These are phyloP conservation scores for Eucalyptus curtisii DNA, from an alignment of 345 rosid species.

Conservation along the genomic window DNA sequence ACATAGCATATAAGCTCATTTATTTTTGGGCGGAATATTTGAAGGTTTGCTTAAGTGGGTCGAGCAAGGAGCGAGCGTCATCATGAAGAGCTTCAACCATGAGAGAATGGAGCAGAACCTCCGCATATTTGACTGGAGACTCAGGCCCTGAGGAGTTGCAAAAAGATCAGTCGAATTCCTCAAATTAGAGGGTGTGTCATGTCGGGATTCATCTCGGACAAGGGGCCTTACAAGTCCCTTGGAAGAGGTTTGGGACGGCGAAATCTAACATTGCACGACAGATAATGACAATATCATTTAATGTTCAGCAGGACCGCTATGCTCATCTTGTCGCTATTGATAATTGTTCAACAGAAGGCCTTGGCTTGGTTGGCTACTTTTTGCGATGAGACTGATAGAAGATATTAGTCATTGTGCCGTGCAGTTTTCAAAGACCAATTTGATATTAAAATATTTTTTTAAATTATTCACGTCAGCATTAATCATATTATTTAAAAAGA, in stretches of 20 bases:
- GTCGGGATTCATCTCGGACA: not conserved
- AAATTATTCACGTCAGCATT: fast-evolving
- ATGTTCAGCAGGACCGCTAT: not conserved
- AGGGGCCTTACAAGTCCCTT: not conserved
- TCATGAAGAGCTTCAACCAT: constrained; percentile 4
- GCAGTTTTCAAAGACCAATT: not conserved
- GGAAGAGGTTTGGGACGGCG: not conserved
- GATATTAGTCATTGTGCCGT: not conserved
- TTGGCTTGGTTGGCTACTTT: not conserved
- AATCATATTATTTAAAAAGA: too few species aligned
- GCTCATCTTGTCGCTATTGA: not conserved
- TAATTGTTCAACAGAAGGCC: not conserved
- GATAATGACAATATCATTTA: too few species aligned
- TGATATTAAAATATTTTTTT: not conserved
- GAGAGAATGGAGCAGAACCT: constrained; percentile 3
- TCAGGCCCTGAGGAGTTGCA: not conserved
- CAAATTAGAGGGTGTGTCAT: not conserved
- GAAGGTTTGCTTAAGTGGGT: constrained; percentile 3
- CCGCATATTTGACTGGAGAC: not conserved
- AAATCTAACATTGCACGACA: not conserved
- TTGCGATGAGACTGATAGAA: not conserved
- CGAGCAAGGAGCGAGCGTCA: not conserved
- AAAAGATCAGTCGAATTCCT: not conserved
- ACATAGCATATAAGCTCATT: not conserved
- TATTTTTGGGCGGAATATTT: not conserved